Evolutionary conservation across 1,284 basidiomycete species (phyloP), one percentile per base, ranked within the genome.

Genomic region (Cutaneotrichosporon mucoides): DNA sequence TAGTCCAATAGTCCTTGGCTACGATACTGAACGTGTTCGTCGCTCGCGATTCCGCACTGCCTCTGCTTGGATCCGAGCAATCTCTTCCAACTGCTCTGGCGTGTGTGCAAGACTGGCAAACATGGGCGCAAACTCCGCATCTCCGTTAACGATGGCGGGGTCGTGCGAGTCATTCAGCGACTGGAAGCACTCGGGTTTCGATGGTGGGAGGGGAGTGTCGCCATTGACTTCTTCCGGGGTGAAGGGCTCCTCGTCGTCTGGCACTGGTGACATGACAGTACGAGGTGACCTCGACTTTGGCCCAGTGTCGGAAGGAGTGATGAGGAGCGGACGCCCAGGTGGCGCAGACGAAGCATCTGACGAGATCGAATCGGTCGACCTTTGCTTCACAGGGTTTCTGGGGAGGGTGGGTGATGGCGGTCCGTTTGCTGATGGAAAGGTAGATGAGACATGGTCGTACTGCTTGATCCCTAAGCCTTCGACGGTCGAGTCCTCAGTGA

Each of bases 31-130:
- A 12, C 46, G 35, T 33, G 56, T 49, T n/a, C 48, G 48, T 3
- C 63, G 55, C 40, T 62, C 58, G 15, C 63, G 59, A 10, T 61
- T 50, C 3, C 63, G 56, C 24, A 62, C 53, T 1, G 68, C 66
- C 24, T 55, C 47, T 49, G 69, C 67, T 35, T 68, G 61, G 63
- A 71, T 65, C 34, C 65, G 64, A 12, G 65, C 61, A 61, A 76
- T 74, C 55, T 75, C 71, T 24, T 65, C 68, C n/a, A 73, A 51
- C 54, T 76, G 73, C 43, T 69, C 71, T 2, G 72, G 72, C 7
- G 74, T 76, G 58, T 76, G 74, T 6, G 74, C 73, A 12, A 76
- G 57, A 35, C 66, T 68, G 0, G 73, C 71, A 52, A 74, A 76
- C 59, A 73, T 70, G 13, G 74, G 74, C 48, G 63, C 63, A 13